Percentiles rank a stretch among this genome's conserved stretches.
These are phyloP conservation scores for Lasiodiplodia hormozganensis DNA, from an alignment of 2,329 filamentous ascomycete species.

Conservation along the genomic window DNA sequence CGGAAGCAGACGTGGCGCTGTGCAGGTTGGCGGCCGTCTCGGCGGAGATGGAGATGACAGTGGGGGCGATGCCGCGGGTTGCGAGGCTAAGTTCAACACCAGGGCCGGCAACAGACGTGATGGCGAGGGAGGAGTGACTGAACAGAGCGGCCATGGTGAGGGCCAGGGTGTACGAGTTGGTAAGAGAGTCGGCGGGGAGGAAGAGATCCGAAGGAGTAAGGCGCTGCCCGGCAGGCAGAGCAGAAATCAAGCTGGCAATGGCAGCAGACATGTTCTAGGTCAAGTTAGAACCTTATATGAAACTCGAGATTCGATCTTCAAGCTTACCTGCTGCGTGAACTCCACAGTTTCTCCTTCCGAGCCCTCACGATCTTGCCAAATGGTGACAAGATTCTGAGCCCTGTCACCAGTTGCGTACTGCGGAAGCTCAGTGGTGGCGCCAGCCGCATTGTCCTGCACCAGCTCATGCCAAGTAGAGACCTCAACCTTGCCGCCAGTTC, in stretches of 20 bases:
- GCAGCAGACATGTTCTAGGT: slow-evolving; percentile 82
- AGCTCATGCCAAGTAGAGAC: slow-evolving; percentile 95
- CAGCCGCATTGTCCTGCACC: slow-evolving; percentile 66
- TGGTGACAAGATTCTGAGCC: slow-evolving; percentile 63
- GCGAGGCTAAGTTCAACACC: slow-evolving; percentile 75
- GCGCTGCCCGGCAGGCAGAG: slow-evolving; percentile 77
- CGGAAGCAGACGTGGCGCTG: slow-evolving; percentile 63
- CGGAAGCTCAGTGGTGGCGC: slow-evolving; percentile 68
- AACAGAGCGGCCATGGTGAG: slow-evolving; percentile 84
- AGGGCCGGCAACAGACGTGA: slow-evolving; percentile 85
- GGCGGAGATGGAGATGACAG: slow-evolving; percentile 80
- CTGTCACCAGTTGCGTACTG: slow-evolving; percentile 61
- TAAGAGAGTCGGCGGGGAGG: slow-evolving; percentile 81
- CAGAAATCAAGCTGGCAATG: slow-evolving; percentile 77
- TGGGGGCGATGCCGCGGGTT: slow-evolving; percentile 77
- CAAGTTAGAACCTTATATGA: neutral
- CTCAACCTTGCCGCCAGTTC: slow-evolving; percentile 74
- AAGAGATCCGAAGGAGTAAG: slow-evolving; percentile 79
- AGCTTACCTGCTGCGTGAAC: slow-evolving; percentile 72
- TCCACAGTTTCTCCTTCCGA: slow-evolving; percentile 71
- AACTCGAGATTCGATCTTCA: neutral
- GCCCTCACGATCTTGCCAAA: slow-evolving; percentile 66
- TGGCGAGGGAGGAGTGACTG: slow-evolving; percentile 81
- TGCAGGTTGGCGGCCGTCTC: slow-evolving; percentile 74
- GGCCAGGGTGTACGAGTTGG: slow-evolving; percentile 78